These are phyloP conservation scores for Rhizophagus clarus DNA, from an alignment of 192 early-diverging fungal species.

Conservation along the genomic window DNA sequence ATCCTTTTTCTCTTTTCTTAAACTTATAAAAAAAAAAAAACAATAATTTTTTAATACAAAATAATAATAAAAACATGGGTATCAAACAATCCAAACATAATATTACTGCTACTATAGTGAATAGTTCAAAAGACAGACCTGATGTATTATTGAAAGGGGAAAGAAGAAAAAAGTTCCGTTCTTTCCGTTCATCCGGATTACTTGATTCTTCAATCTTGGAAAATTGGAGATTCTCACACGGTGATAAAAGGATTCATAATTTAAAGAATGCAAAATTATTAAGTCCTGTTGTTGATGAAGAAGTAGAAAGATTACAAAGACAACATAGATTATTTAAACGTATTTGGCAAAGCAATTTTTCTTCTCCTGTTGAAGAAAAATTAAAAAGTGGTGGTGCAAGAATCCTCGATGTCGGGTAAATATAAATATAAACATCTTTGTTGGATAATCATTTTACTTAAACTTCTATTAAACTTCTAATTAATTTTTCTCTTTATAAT, in stretches of 20 bases:
- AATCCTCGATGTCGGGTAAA: constrained; percentile 31
- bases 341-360: constrained; percentile 18
- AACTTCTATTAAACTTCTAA: not conserved
- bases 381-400: constrained; percentile 8
- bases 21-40: not conserved
- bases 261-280: not conserved
- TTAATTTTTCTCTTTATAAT: not conserved
- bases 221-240: not conserved
- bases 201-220: not conserved
- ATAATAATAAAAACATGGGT: not conserved
- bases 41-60: not conserved
- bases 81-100: not conserved
- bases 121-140: not conserved
- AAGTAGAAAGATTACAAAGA: not conserved
- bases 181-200: not conserved
- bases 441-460: too few species aligned
- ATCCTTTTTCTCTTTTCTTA: not conserved
- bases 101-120: not conserved
- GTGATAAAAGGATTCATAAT: not conserved
- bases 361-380: not conserved
- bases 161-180: constrained; percentile 1
- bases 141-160: not conserved
- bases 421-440: too few species aligned
- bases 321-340: constrained; percentile 11
- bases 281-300: not conserved